Evolutionary conservation across 2,329 filamentous ascomycete species (phyloP).

Genomic region (Aschersonia sp.): DNA sequence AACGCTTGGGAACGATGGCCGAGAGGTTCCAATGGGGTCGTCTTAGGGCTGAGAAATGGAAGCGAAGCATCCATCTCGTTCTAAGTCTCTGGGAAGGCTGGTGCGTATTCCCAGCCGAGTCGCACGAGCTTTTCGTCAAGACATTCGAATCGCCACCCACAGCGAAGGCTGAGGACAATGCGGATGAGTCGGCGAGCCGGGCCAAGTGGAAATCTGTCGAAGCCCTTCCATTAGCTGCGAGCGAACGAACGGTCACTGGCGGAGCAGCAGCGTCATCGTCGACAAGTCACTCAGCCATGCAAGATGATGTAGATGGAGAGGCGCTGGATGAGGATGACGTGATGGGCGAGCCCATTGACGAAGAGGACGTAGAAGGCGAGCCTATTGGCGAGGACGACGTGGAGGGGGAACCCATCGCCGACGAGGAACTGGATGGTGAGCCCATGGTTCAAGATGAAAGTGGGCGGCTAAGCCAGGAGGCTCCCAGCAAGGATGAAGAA

Average conservation of each 20-base stretch:
- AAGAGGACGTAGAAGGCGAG: conserved; percentile 33
- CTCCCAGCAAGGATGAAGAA: conserved; percentile 22
- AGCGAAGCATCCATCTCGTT: conserved; percentile 55
- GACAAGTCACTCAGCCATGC: conserved; percentile 10
- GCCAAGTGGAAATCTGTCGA: conserved; percentile 38
- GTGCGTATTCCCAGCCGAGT: conserved; percentile 60
- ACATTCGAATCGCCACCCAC: conserved; percentile 58
- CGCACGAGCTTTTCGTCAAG: conserved; percentile 54
- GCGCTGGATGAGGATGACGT: conserved; percentile 27
- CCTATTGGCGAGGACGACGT: conserved; percentile 27
- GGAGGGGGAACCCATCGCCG: conserved; percentile 24
- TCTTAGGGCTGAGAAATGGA: conserved; percentile 72
- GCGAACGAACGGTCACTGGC: conserved; percentile 5
- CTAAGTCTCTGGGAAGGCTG: conserved; percentile 58
- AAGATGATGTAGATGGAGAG: conserved; percentile 24
- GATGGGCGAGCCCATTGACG: conserved; percentile 27
- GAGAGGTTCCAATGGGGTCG: conserved; percentile 65
- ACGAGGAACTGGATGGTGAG: conserved; percentile 28
- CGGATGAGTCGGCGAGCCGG: conserved; percentile 15
- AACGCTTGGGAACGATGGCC: conserved; percentile 58
- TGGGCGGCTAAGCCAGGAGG: conserved; percentile 15
- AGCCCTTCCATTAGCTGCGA: conserved; percentile 7
- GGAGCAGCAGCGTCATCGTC: background rate
- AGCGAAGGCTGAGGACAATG: conserved; percentile 14
- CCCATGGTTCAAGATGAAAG: conserved; percentile 26